Evolutionary conservation across 2,329 filamentous ascomycete species (phyloP).

Genomic region (Amylocarpus encephaloides): DNA sequence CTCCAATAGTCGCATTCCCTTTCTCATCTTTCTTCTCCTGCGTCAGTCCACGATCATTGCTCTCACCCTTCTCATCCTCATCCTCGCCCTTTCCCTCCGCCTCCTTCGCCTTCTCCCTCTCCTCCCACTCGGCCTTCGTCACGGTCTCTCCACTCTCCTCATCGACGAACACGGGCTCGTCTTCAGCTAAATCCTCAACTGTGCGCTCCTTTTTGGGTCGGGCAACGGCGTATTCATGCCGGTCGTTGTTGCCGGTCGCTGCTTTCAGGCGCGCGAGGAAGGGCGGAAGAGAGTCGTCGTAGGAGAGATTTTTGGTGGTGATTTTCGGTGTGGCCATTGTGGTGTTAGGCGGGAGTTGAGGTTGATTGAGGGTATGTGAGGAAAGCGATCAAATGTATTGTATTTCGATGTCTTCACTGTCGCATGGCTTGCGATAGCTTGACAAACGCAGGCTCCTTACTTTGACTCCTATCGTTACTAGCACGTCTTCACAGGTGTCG

Average conservation of each 20-base stretch:
- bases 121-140: conserved; percentile 33
- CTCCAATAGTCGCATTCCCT: conserved; percentile 33
- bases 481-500: no score
- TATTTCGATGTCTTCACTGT: no score
- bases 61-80: conserved; percentile 20
- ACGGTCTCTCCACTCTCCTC: conserved; percentile 58
- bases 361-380: no score
- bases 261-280: conserved; percentile 54
- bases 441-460: not conserved
- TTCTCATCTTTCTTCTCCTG: conserved; percentile 1
- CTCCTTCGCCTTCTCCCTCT: conserved; percentile 27
- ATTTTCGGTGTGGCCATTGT: conserved; percentile 44
- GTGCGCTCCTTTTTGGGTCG: conserved; percentile 44
- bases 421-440: not conserved
- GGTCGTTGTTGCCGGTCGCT: conserved; percentile 43
- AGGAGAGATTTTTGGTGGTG: conserved; percentile 64
- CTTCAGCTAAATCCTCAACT: conserved; percentile 66
- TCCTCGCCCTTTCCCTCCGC: conserved; percentile 5
- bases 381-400: no score
- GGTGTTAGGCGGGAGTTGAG: not conserved
- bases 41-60: not conserved
- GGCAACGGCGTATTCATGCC: conserved; percentile 32
- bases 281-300: conserved; percentile 53
- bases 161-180: conserved; percentile 68
- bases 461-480: no score